These are phyloP conservation scores for Alternaria solani DNA, from an alignment of 2,329 filamentous ascomycete genomes.

Conservation along the genomic window DNA sequence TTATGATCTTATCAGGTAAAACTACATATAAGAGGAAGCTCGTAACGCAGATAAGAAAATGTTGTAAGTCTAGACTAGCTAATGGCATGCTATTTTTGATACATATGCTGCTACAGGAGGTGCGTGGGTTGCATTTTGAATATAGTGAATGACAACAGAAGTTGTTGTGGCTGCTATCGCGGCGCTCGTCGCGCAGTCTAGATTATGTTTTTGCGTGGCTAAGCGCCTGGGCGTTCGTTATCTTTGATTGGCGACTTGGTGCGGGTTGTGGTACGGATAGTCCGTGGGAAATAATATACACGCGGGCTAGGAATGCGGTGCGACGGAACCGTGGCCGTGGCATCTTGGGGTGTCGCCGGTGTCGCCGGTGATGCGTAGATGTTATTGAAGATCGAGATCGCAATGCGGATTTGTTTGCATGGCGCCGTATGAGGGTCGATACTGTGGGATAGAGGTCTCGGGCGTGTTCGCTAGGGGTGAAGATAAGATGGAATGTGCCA, in stretches of 20 bases:
- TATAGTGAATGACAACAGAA: background rate
- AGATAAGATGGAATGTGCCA: background rate
- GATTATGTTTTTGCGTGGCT: background rate
- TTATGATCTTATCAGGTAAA: background rate
- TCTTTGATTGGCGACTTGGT: background rate
- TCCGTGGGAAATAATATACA: background rate
- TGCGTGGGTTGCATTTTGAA: background rate
- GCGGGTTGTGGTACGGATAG: background rate
- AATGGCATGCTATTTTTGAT: background rate
- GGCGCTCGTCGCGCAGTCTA: background rate
- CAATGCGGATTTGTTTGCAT: background rate
- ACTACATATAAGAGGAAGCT: background rate
- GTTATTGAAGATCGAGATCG: background rate
- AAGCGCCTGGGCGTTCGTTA: background rate
- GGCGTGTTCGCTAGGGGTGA: background rate
- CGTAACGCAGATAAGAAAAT: background rate
- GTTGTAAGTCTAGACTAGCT: background rate
- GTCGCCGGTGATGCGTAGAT: background rate
- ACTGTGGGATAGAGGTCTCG: background rate
- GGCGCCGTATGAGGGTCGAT: background rate
- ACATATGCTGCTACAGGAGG: background rate
- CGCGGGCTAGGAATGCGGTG: background rate
- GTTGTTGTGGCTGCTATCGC: background rate
- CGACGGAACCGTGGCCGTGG: background rate
- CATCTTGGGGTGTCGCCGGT: background rate